phyloP scores from a whole-genome alignment of 1,139 yeast species.

The Starmera stellimalicola region DNA sequence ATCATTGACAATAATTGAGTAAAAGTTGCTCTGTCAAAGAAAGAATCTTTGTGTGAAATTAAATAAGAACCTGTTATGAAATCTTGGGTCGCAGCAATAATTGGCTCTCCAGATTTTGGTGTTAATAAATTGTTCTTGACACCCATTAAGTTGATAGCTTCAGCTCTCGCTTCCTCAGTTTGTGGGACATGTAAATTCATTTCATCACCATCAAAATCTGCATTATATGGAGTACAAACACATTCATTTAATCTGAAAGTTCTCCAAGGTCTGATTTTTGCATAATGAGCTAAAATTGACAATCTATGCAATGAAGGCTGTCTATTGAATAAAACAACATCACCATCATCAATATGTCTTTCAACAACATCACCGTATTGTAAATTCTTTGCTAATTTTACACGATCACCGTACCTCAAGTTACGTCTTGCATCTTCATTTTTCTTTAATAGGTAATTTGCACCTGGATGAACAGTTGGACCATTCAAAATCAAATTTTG shows the following conservation, averaged over 20 bases:
- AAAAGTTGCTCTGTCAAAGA: slow-evolving; percentile 79
- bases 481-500: slow-evolving; percentile 73
- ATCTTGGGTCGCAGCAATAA: slow-evolving; percentile 99
- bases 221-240: slow-evolving; percentile 98
- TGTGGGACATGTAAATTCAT: slow-evolving; percentile 99
- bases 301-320: slow-evolving; percentile 96
- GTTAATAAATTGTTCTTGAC: slow-evolving; percentile 90
- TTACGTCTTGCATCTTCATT: slow-evolving; percentile 84
- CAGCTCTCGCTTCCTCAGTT: slow-evolving; percentile 98
- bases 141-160: slow-evolving; percentile 96
- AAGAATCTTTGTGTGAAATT: slow-evolving; percentile 87
- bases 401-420: slow-evolving; percentile 79
- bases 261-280: slow-evolving; percentile 96
- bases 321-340: slow-evolving; percentile 89
- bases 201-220: slow-evolving; percentile 99
- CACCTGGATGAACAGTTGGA: slow-evolving; percentile 90
- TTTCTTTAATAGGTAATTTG: slow-evolving; percentile 79
- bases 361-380: slow-evolving; percentile 93
- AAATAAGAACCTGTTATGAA: slow-evolving; percentile 94
- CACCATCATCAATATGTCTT: slow-evolving; percentile 96
- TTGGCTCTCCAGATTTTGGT: slow-evolving; percentile 97
- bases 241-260: slow-evolving; percentile 96
- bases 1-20: slow-evolving; percentile 85
- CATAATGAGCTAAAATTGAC: slow-evolving; percentile 91
- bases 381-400: slow-evolving; percentile 65